These are phyloP conservation scores for Azolla pinnata DNA, from an alignment of 75 land plant species.

Conservation along the genomic window DNA sequence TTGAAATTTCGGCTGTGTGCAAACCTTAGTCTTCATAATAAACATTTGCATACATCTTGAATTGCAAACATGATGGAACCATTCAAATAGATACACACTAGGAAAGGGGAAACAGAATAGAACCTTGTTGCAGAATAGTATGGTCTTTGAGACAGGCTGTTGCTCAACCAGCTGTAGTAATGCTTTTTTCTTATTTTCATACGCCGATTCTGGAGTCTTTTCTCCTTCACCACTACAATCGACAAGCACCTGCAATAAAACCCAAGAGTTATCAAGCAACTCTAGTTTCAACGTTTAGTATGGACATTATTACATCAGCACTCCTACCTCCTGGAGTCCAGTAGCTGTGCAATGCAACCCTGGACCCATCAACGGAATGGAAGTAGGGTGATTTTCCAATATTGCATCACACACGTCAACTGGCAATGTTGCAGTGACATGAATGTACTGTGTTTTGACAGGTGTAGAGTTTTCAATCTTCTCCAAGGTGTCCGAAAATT, in stretches of 20 bases:
- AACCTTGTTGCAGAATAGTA: conserved; percentile 96
- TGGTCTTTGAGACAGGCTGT: conserved; percentile 66
- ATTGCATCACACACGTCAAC: conserved; percentile 76
- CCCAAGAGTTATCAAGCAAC: not conserved
- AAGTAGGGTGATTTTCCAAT: conserved; percentile 66
- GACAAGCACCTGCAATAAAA: conserved; percentile 56
- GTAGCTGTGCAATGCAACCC: conserved; percentile 84
- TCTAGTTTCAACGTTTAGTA: no score
- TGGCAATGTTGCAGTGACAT: conserved; percentile 97
- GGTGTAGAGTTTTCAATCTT: conserved; percentile 47
- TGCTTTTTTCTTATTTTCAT: conserved; percentile 72
- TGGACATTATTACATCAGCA: not conserved
- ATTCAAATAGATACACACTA: no score
- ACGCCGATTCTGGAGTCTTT: conserved; percentile 77
- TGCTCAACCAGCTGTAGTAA: conserved; percentile 60
- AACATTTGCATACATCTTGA: no score
- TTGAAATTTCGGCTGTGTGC: no score
- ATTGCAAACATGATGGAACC: no score
- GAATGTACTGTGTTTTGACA: conserved; percentile 66
- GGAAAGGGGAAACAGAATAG: not conserved
- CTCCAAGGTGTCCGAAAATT: conserved; percentile 58
- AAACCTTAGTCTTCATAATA: no score
- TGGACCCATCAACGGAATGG: conserved; percentile 78
- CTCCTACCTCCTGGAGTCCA: conserved; percentile 87
- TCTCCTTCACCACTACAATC: conserved; percentile 94